Evolutionary conservation across 2,329 filamentous ascomycete genomes (phyloP), one percentile per base, ranked within the genome.

Genomic region (Ilyonectria sp.): DNA sequence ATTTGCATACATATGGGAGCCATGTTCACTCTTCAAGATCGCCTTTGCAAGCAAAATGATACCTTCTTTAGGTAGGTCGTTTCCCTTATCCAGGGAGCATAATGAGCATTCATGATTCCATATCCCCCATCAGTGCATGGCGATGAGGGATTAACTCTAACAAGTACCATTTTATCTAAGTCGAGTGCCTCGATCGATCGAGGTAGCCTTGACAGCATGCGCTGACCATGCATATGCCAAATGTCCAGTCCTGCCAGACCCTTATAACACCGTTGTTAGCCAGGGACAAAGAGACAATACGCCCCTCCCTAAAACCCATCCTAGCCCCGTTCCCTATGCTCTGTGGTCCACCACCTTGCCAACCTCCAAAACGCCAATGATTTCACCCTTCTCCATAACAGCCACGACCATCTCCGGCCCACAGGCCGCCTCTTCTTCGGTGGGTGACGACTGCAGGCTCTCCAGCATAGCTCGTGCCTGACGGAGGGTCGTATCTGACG

Each of bases 401-500:
- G 78, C 78, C 53, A 80, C 74, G 21, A 79, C 68, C 1, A 74
- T 69, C 26, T 73, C 71, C 11, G 68, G 59, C 6, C 65, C 69
- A 62, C 63, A 76, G 7, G 55, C 33, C 2, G 57, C 78, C 44
- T 80, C 77, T 19, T 75, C 77, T 10, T 77, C 76, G 11, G 75
- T 76, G 68, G 76, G 73, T 17, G 74, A 72, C 10, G 68, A 44
- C 29, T 79, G 78, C 76, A 84, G 83, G 26, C 77, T 82, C 15
- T 78, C 75, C 44, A 91, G 81, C 80, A 87, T 87, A 46, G 85
- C 83, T 19, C 80, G 81, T 1, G 89, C 88, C 53, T 88, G 84
- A 4, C 85, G 79, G 17, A 93, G 79, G 2, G 85, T 85, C 6
- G 85, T 90, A 13, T 88, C 86, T 1, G 86, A 85, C 2, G 86